A percentile compares a stretch with the other conserved stretches of the same genome.
Conservation (phyloP, 495 filamentous ascomycete species). For the Gamarada debralockiae region DNA sequence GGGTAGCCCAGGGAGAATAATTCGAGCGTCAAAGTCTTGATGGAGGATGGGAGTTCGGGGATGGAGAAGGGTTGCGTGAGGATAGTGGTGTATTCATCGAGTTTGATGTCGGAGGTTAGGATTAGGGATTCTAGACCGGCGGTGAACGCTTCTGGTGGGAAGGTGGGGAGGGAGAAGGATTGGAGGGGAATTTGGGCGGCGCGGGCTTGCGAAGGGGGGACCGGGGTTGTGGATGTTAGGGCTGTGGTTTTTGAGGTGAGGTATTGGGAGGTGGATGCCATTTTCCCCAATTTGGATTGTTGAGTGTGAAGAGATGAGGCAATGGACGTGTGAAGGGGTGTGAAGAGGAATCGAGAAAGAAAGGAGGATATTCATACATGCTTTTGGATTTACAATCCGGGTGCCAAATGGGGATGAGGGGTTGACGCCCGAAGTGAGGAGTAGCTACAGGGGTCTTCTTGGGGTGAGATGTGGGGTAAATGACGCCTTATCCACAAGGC, state of each 20-base stretch:
- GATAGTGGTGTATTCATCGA: constrained; percentile 12
- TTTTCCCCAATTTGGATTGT: not conserved
- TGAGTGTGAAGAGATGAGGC: not conserved
- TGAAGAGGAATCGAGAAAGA: too few species aligned
- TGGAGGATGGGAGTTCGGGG: constrained; percentile 18
- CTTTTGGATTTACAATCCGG: too few species aligned
- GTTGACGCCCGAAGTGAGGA: too few species aligned
- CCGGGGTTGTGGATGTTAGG: constrained; percentile 36
- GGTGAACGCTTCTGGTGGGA: constrained; percentile 38
- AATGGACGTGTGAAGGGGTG: not conserved
- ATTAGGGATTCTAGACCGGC: constrained; percentile 17
- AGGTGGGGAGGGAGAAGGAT: constrained; percentile 49
- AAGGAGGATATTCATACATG: too few species aligned
- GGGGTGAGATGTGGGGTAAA: too few species aligned
- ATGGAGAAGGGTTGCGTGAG: constrained; percentile 12
- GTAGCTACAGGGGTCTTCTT: too few species aligned
- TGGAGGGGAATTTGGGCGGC: constrained; percentile 33
- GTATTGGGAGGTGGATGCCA: constrained; percentile 3
- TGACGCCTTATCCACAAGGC: too few species aligned
- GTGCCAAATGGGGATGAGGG: too few species aligned
- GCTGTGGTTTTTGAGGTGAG: constrained; percentile 1
- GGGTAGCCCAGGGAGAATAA: constrained; percentile 42
- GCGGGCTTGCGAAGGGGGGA: constrained; percentile 16
- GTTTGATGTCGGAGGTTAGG: constrained; percentile 19
- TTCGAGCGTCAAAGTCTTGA: constrained; percentile 36